Base-by-base conservation (phyloP, 169 alveolate genomes). In the Plasmodium fragile region DNA sequence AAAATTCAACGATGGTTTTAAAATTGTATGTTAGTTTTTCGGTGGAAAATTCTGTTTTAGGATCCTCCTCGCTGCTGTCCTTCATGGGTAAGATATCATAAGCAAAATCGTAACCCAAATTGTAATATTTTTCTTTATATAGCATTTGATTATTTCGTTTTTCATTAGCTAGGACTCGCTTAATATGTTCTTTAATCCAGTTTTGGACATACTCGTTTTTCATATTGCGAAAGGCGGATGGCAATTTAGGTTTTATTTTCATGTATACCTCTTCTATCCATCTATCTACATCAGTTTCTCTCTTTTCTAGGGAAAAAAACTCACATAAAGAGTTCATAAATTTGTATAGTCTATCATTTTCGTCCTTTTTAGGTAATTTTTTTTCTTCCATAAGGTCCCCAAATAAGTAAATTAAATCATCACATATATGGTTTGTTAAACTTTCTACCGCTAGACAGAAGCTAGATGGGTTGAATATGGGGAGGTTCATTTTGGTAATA, bases 111-210 rank as follows among this genome's bases (percentile, higher is more conserved):
- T 52, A 77, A 11, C 93, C 93, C 41, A 87, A 55, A 53, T 87
- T 87, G 80, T 87, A 87, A 87, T 87, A 87, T 49, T 87, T 78
- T 55, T 87, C 93, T 77, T 77, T 87, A 77, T 87, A 87, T 55
- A 87, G 80, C 28, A 28, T 77, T 87, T 87, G 81, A 87, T 87
- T 87, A 16, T 87, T 87, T 39, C 71, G 30, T 78, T 87, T 87
- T 71, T 87, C 71, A 53, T 87, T 87, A 22, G 16, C 28, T 77
- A 87, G 81, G 30, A 87, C 93, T 87, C 93, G 53, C 16, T 32
- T 55, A 36, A 87, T 77, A 49, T 87, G 93, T 25, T 79, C 93
- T 55, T 87, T 87, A 45, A 87, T 36, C 93, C 93, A 87, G 1
- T 87, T 65, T 59, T 87, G 25, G 43, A 87, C 49, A 87, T 77